Conservation (phyloP, 768 basidiomycete species). For the Mycena metata region DNA sequence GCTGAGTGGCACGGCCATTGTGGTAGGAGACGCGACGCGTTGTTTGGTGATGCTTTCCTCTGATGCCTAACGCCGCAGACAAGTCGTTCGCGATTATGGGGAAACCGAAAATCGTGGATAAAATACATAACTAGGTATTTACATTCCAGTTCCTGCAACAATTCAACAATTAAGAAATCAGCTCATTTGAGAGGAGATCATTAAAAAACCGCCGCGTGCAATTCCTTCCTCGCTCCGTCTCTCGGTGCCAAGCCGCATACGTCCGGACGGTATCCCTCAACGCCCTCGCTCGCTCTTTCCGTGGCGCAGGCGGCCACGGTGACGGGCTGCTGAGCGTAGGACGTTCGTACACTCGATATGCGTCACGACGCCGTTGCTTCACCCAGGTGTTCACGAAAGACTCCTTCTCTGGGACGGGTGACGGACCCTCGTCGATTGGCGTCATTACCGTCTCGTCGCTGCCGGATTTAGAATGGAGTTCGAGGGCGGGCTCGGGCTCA, state of each 20-base stretch:
- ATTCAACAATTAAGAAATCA: no score
- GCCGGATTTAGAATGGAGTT: neutral
- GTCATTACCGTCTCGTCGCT: slow-evolving; percentile 2
- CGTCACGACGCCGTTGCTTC: no score
- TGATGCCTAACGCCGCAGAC: no score
- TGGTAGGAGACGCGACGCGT: no score
- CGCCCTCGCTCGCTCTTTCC: neutral
- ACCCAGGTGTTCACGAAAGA: neutral
- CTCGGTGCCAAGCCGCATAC: neutral
- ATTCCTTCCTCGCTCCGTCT: slow-evolving; percentile 3
- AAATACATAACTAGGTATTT: no score
- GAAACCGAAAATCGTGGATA: no score
- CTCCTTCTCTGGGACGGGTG: neutral
- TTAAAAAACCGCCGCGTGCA: neutral
- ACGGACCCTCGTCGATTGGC: neutral
- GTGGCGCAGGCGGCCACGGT: neutral
- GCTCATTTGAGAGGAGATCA: no score
- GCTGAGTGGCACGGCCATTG: slow-evolving; percentile 15
- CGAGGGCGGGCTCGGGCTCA: neutral
- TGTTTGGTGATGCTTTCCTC: no score
- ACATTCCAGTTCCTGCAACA: no score
- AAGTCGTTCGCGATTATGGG: no score
- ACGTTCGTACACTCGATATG: no score
- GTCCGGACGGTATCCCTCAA: neutral
- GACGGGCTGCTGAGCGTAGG: neutral